Conservation (phyloP, 768 basidiomycete species). For the Candolleomyces aberdarensis region DNA sequence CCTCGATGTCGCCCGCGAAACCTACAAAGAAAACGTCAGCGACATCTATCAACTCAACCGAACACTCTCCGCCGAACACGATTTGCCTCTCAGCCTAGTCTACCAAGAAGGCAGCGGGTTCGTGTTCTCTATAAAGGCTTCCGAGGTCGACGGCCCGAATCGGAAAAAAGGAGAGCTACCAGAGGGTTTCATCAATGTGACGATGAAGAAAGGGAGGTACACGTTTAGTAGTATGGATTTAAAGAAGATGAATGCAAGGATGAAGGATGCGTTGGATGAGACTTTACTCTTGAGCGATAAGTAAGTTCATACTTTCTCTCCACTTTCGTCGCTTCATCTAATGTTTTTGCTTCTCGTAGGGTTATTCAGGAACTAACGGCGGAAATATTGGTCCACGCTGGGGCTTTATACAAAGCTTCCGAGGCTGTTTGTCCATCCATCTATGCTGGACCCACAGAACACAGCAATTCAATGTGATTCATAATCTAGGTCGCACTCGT, state of each 20-base stretch:
- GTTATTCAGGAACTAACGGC: constrained; percentile 77
- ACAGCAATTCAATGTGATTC: background rate
- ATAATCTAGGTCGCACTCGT: constrained; percentile 68
- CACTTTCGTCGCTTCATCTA: background rate
- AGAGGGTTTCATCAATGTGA: constrained; percentile 65
- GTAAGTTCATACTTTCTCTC: constrained; percentile 29
- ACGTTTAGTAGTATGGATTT: constrained; percentile 79
- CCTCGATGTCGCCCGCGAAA: constrained; percentile 92
- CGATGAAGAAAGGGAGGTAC: constrained; percentile 66
- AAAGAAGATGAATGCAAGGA: constrained; percentile 86
- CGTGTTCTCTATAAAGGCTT: constrained; percentile 67
- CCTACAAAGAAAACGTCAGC: constrained; percentile 88
- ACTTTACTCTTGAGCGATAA: constrained; percentile 82
- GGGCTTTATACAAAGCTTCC: constrained; percentile 83
- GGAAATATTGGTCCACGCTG: constrained; percentile 67
- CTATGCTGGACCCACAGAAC: background rate
- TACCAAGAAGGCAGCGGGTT: constrained; percentile 72
- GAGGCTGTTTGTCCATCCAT: constrained; percentile 60
- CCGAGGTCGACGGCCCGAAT: constrained; percentile 43
- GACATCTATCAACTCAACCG: constrained; percentile 77
- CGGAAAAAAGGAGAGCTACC: constrained; percentile 52
- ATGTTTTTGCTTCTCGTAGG: constrained; percentile 30
- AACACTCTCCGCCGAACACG: constrained; percentile 56
- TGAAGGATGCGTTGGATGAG: constrained; percentile 91
- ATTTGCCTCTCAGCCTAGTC: constrained; percentile 59